Evolutionary conservation across 2,329 filamentous ascomycete species (phyloP), one percentile per base, ranked within the genome.

Genomic region (Xylariaceae sp.): DNA sequence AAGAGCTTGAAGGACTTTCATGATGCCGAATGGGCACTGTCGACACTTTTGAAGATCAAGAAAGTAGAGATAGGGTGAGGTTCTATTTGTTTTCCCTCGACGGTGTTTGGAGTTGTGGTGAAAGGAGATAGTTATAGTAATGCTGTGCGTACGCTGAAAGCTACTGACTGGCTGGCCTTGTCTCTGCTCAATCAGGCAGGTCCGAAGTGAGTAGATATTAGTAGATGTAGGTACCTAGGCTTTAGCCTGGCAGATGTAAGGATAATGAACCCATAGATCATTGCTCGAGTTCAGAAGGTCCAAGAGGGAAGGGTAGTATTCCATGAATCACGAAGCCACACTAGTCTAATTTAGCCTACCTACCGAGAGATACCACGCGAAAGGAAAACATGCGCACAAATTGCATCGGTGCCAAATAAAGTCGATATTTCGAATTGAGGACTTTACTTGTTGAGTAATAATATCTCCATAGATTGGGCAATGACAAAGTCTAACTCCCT

Each of bases 121-220:
- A 44, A 29, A 50, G n/a, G 6, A 19, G 16, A 20, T 40, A 14
- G 20, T 53, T 47, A 44, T 23, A 46, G 49, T 47, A 40, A 26
- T 21, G 41, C 46, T 37, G 20, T 44, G 12, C 40, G 32, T 42
- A 43, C 49, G 48, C 18, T 32, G 19, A 23, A 50, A 40, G 40
- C 43, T 55, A 20, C 32, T 40, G 43, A 52, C 48, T 43, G 49
- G 50, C 44, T 45, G 23, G 44, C 47, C 50, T 23, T 58, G 29
- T 45, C 52, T 60, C 47, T 63, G 3, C 62, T 56, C 50, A 29
- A 64, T 62, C 40, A 20, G 57, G 62, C 32, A 64, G 57, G 60
- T 64, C 46, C 40, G 29, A n/a, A 23, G 54, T 43, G 20, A 44
- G 37, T 48, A 47, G 40, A 44, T 10, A 20, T 37, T 21, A 16